Base-by-base conservation (phyloP, 352 stramenopile species). In the Phytopythium helicoides region DNA sequence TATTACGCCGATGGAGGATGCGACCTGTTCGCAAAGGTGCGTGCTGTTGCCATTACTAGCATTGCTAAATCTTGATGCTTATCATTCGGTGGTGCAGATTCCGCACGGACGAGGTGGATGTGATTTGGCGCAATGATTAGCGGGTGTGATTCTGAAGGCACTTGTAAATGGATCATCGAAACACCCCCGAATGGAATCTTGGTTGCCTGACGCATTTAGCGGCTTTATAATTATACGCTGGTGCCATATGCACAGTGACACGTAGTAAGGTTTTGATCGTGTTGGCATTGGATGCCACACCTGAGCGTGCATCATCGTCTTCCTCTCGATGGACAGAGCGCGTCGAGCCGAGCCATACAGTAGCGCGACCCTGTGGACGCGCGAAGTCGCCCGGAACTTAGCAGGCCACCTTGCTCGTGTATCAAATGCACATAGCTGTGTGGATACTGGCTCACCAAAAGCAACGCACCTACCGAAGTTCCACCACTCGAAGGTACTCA, bases 101-200 rank as follows among this genome's bases (percentile, higher is more conserved):
- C 78, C 84, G 97, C 23, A 99, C 97, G 8, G 97, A 99, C 74
- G 95, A 98, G 58, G 94, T 99, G 0, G 64, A 95, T 33, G 86
- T 98, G n/a, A 88, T 98, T 40, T 99, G 97, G 97, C 85, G 97
- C 49, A 71, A 73, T n/a, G 76, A 88, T 54, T 94, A 62, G 72
- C 19, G 31, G 22, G 28, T 55, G 18, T 16, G 37, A n/a, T n/a
- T n/a, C n/a, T n/a, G n/a, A n/a, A n/a, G n/a, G n/a, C n/a, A n/a
- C n/a, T n/a, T n/a, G n/a, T n/a, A n/a, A n/a, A n/a, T n/a, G n/a
- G n/a, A n/a, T n/a, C 22, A 19, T 14, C 14, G 14, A 33, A 10
- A 9, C 28, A 33, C 9, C 28, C 5, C 5, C 5, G 5, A 33
- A 33, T 33, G 28, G 28, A 33, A 33, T 33, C 5, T n/a, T 46